phyloP scores from a whole-genome alignment of 2,329 filamentous ascomycete species.

The Helminthosporium solani region DNA sequence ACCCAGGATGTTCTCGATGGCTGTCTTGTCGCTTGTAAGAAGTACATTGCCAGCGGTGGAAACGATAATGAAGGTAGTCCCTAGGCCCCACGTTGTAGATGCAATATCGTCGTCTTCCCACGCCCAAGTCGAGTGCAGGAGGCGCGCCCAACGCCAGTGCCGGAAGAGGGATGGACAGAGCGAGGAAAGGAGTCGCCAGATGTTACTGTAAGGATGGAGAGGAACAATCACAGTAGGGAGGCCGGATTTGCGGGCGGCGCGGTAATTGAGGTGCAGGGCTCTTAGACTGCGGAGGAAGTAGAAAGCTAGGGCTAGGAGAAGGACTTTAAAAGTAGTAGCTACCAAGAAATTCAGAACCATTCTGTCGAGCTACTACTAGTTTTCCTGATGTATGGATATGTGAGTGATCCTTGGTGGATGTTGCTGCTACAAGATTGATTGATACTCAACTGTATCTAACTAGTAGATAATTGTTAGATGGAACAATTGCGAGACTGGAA shows the following conservation, averaged over 20 bases:
- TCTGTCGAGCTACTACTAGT: too few relatives aligned
- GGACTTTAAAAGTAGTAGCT: constrained; percentile 2
- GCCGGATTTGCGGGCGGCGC: constrained; percentile 12
- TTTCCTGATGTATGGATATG: too few relatives aligned
- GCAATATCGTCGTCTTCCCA: constrained; percentile 16
- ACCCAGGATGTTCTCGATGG: constrained; percentile 15
- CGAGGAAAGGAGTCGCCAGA: constrained; percentile 12
- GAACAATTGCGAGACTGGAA: too few relatives aligned
- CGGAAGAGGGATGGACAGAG: background rate
- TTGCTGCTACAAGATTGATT: too few relatives aligned
- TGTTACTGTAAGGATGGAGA: constrained; percentile 15
- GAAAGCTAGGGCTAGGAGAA: constrained; percentile 3
- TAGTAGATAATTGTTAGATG: too few relatives aligned
- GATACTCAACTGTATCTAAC: too few relatives aligned
- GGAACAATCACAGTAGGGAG: constrained; percentile 19
- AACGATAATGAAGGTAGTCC: constrained; percentile 18
- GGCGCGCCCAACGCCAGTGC: constrained; percentile 15
- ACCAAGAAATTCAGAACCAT: background rate
- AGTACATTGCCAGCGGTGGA: constrained; percentile 14
- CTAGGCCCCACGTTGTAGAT: constrained; percentile 12
- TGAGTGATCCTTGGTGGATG: too few relatives aligned
- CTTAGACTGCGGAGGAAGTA: constrained; percentile 1
- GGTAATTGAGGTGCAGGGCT: constrained; percentile 18
- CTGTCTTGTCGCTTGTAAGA: constrained; percentile 17
- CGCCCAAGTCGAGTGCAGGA: constrained; percentile 15